These are phyloP conservation scores for Candida broadrunensis DNA, from an alignment of 805 yeast genomes.

Conservation along the genomic window DNA sequence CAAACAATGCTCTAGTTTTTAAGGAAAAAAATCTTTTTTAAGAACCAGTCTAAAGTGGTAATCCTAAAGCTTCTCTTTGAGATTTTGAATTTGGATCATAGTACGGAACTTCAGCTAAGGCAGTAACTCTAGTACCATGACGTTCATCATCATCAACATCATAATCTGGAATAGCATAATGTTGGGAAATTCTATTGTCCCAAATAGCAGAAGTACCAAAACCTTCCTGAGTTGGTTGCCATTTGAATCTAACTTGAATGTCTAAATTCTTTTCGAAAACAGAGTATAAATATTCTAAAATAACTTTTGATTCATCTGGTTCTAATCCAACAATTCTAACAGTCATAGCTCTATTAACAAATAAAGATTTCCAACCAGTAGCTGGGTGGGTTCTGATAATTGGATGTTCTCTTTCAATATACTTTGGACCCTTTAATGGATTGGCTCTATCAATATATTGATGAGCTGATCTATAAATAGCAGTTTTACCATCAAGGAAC, in stretches of 20 bases:
- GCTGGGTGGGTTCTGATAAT: slow-evolving; percentile 63
- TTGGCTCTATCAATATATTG: slow-evolving; percentile 40
- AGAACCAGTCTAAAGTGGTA: no score
- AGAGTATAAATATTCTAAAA: slow-evolving; percentile 44
- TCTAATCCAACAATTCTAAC: slow-evolving; percentile 51
- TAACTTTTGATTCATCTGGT: slow-evolving; percentile 46
- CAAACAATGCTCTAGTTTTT: neutral
- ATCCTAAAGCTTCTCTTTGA: slow-evolving; percentile 52
- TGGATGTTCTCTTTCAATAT: slow-evolving; percentile 57
- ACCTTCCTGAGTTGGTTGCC: slow-evolving; percentile 36
- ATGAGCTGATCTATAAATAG: slow-evolving; percentile 42
- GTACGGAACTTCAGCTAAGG: slow-evolving; percentile 53
- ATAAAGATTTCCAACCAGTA: slow-evolving; percentile 60
- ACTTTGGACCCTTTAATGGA: slow-evolving; percentile 46
- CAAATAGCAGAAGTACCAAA: slow-evolving; percentile 53
- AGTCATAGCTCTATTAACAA: slow-evolving; percentile 51
- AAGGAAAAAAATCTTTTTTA: neutral
- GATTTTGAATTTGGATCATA: slow-evolving; percentile 49
- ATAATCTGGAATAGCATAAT: slow-evolving; percentile 53
- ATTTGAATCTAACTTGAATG: slow-evolving; percentile 52
- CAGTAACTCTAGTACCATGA: slow-evolving; percentile 50
- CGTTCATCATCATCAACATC: slow-evolving; percentile 34
- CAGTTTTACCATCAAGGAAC: slow-evolving; percentile 52
- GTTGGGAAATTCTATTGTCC: slow-evolving; percentile 59
- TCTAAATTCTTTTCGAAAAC: slow-evolving; percentile 52